These are phyloP conservation scores for Pythium vanterpoolii DNA, from an alignment of 352 stramenopile genomes.

Conservation along the genomic window DNA sequence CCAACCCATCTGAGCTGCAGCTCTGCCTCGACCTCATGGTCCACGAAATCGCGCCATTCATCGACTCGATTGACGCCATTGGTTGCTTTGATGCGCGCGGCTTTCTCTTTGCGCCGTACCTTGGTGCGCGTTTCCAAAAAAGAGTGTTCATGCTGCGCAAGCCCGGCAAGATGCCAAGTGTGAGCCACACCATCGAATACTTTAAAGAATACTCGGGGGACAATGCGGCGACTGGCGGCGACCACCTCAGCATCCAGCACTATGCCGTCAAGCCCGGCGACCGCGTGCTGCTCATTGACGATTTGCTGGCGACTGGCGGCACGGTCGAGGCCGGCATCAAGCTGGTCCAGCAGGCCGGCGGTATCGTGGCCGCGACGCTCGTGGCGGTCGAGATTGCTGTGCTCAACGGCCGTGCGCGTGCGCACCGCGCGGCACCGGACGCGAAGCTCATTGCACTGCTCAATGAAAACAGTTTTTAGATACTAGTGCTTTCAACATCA, in stretches of 20 bases:
- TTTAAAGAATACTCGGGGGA: slow-evolving; percentile 93
- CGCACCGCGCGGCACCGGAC: slow-evolving; percentile 35
- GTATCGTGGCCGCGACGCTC: slow-evolving; percentile 87
- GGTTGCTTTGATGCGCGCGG: slow-evolving; percentile 95
- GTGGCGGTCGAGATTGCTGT: slow-evolving; percentile 94
- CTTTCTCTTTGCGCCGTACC: slow-evolving; percentile 96
- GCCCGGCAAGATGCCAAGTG: slow-evolving; percentile 96
- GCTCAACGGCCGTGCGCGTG: slow-evolving; percentile 52
- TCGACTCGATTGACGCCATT: slow-evolving; percentile 68
- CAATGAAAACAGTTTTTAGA: slow-evolving; percentile 66
- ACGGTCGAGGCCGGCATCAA: slow-evolving; percentile 89
- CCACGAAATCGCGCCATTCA: slow-evolving; percentile 53
- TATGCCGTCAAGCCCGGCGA: slow-evolving; percentile 72
- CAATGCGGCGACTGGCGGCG: slow-evolving; percentile 59
- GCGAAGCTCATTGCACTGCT: slow-evolving; percentile 63
- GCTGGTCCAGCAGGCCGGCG: slow-evolving; percentile 85
- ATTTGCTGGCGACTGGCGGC: slow-evolving; percentile 96
- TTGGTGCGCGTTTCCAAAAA: slow-evolving; percentile 94
- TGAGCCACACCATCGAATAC: slow-evolving; percentile 90
- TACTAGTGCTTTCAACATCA: too few species aligned
- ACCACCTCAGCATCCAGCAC: slow-evolving; percentile 86
- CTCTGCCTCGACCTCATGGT: slow-evolving; percentile 93
- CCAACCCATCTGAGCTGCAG: slow-evolving; percentile 85
- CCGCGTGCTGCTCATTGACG: slow-evolving; percentile 95
- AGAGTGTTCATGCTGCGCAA: slow-evolving; percentile 99